A percentile compares a stretch with the other conserved stretches of the same genome.
phyloP scores from a whole-genome alignment of 352 stramenopile species.

The Phytophthora citricola region DNA sequence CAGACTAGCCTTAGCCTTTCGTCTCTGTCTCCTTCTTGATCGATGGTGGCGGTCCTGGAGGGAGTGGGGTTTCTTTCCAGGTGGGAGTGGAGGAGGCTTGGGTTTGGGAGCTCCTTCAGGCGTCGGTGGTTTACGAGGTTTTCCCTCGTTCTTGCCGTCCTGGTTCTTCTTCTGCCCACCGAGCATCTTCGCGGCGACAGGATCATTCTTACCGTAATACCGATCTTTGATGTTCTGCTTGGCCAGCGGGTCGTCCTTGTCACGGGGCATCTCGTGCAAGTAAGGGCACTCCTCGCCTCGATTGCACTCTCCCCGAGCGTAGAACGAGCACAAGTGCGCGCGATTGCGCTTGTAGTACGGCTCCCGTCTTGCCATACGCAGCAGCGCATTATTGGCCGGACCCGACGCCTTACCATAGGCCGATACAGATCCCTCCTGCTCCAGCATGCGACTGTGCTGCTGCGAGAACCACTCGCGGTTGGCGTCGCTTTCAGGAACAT shows the following conservation, averaged over 20 bases:
- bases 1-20: constrained; percentile 24
- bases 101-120: constrained; percentile 44
- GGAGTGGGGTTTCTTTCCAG: constrained; percentile 71
- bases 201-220: constrained; percentile 95
- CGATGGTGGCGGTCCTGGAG: constrained; percentile 58
- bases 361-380: constrained; percentile 86
- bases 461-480: constrained; percentile 96
- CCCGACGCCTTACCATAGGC: constrained; percentile 86
- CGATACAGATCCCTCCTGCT: constrained; percentile 89
- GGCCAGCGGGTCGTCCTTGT: constrained; percentile 92
- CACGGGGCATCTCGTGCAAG: constrained; percentile 94
- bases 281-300: constrained; percentile 94
- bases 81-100: constrained; percentile 60
- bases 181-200: constrained; percentile 93
- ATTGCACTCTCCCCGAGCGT: constrained; percentile 94
- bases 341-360: constrained; percentile 94
- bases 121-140: constrained; percentile 24
- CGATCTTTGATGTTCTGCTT: constrained; percentile 97
- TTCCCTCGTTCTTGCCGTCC: constrained; percentile 32
- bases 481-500: constrained; percentile 93
- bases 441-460: constrained; percentile 91
- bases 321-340: constrained; percentile 96
- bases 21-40: constrained; percentile 29
- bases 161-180: constrained; percentile 39
- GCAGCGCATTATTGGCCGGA: constrained; percentile 72